Conservation (phyloP, 495 filamentous ascomycete species). For the Trichocladium uniseriatum region DNA sequence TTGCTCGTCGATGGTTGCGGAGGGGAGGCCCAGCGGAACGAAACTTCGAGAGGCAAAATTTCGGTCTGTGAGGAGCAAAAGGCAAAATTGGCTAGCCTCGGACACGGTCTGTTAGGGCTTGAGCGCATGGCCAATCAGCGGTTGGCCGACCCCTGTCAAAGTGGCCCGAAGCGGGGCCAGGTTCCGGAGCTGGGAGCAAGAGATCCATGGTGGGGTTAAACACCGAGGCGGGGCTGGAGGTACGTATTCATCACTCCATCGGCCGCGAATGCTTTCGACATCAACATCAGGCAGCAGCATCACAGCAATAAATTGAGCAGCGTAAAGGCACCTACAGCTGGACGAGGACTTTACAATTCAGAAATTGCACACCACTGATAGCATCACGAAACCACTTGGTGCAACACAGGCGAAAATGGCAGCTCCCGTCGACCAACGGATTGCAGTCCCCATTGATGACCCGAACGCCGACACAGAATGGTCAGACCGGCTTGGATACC, state of each 20-base stretch:
- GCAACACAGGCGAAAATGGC: no score
- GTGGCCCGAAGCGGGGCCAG: conserved; percentile 3
- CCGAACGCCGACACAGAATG: conserved; percentile 98
- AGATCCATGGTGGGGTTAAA: not conserved
- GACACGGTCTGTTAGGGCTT: conserved; percentile 25
- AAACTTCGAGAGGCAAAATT: conserved; percentile 30
- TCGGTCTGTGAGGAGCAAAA: conserved; percentile 27
- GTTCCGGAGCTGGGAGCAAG: not conserved
- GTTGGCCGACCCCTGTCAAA: not conserved
- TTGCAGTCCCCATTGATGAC: conserved; percentile 77
- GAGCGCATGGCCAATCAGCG: conserved; percentile 20
- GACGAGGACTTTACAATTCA: no score
- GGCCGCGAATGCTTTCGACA: not conserved
- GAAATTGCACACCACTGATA: not conserved
- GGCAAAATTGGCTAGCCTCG: conserved; percentile 21
- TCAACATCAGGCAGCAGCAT: conserved; percentile 3
- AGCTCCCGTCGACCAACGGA: conserved; percentile 54
- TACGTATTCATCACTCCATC: not conserved
- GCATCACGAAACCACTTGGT: no score
- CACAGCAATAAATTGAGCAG: not conserved
- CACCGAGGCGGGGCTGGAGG: not conserved
- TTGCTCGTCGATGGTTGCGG: conserved; percentile 34
- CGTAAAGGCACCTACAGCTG: no score
- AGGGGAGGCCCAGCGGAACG: conserved; percentile 23
- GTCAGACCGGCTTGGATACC: conserved; percentile 36